phyloP scores from a whole-genome alignment of 163 green algal genomes.

The Scenedesmus sp. region DNA sequence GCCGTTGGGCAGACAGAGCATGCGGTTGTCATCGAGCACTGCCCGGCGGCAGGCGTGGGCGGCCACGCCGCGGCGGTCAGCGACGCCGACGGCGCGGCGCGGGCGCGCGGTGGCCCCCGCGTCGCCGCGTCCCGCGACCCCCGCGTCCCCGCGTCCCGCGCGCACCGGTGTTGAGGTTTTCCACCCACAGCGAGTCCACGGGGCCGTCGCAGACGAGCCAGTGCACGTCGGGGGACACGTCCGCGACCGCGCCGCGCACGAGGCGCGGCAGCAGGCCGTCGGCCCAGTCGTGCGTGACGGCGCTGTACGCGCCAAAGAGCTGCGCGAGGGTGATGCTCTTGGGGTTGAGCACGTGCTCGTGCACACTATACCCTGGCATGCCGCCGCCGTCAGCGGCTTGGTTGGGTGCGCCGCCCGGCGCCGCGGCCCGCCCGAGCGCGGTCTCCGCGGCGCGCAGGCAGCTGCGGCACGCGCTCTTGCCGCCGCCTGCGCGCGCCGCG shows the following conservation, averaged over 20 bases:
- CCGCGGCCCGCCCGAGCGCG: no score
- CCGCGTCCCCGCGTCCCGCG: no score
- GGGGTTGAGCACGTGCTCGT: slow-evolving; percentile 75
- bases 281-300: slow-evolving; percentile 81
- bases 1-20: slow-evolving; percentile 83
- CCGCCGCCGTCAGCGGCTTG: slow-evolving; percentile 46
- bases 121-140: no score
- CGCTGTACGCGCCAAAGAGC: slow-evolving; percentile 73
- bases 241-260: slow-evolving; percentile 61
- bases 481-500: slow-evolving; percentile 67
- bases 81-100: no score
- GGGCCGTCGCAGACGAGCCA: slow-evolving; percentile 86
- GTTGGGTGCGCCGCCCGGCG: neutral
- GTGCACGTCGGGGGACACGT: slow-evolving; percentile 58
- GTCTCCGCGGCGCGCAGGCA: no score
- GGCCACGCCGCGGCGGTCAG: no score
- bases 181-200: slow-evolving; percentile 86
- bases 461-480: slow-evolving; percentile 37
- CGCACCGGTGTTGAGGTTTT: slow-evolving; percentile 42
- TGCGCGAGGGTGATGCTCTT: slow-evolving; percentile 87
- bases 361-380: slow-evolving; percentile 74
- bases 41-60: no score
- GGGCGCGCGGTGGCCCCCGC: no score
- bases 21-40: slow-evolving; percentile 90
- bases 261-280: slow-evolving; percentile 78